Conservation (phyloP, 495 filamentous ascomycete species). For the Schizothecium vesticola region DNA sequence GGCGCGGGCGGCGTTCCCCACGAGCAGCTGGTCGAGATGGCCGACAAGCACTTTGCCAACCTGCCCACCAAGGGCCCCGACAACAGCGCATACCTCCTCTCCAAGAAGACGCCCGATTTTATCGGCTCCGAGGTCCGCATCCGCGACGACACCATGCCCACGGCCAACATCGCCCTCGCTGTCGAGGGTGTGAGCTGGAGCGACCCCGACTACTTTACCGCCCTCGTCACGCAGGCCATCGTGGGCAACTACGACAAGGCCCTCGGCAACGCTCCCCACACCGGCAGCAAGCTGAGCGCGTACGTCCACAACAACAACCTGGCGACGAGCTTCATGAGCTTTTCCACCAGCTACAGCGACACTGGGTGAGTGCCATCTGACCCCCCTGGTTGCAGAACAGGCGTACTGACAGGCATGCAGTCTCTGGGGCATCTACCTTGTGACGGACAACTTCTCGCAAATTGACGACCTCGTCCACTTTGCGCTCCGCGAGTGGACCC, state of each 20-base stretch:
- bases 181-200: constrained; percentile 99
- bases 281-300: constrained; percentile 94
- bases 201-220: constrained; percentile 98
- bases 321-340: constrained; percentile 99
- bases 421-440: constrained; percentile 99
- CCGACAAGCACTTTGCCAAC: constrained; percentile 87
- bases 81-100: constrained; percentile 62
- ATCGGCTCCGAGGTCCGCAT: constrained; percentile 91
- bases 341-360: constrained; percentile 98
- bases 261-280: constrained; percentile 92
- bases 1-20: constrained; percentile 93
- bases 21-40: constrained; percentile 85
- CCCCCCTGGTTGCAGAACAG: not conserved
- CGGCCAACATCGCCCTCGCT: constrained; percentile 96
- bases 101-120: constrained; percentile 87
- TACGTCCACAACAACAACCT: constrained; percentile 89
- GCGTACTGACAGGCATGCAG: constrained; percentile 40
- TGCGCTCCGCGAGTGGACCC: constrained; percentile 95
- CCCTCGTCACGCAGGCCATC: constrained; percentile 93
- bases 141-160: constrained; percentile 91
- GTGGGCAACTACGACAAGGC: constrained; percentile 99
- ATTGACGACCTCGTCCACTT: constrained; percentile 98
- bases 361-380: constrained; percentile 66
- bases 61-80: constrained; percentile 67
- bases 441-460: constrained; percentile 77